These are phyloP conservation scores for Podaxis rugospora DNA, from an alignment of 768 basidiomycete genomes.

Conservation along the genomic window DNA sequence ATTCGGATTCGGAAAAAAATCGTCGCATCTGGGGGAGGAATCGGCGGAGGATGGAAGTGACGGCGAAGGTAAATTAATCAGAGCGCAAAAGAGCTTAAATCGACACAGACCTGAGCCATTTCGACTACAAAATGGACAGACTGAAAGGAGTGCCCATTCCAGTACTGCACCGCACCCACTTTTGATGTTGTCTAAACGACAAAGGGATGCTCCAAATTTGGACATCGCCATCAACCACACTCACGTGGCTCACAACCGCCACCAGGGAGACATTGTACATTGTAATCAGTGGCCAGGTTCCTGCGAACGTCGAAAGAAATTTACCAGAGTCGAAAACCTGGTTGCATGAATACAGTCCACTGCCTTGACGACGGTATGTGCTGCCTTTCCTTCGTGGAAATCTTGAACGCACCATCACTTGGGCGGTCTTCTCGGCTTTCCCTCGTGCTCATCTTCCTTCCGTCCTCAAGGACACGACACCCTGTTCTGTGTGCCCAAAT, in stretches of 20 bases:
- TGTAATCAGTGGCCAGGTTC: slow-evolving; percentile 8
- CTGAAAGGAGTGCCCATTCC: slow-evolving; percentile 25
- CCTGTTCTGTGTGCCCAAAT: neutral
- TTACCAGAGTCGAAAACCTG: neutral
- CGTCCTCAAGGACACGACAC: neutral
- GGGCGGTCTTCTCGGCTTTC: neutral
- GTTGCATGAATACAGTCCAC: neutral
- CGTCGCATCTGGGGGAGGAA: neutral
- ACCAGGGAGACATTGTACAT: slow-evolving; percentile 11
- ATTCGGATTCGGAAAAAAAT: neutral
- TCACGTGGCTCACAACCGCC: slow-evolving; percentile 17
- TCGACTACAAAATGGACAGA: neutral
- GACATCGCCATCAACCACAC: slow-evolving; percentile 11
- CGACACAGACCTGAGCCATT: neutral
- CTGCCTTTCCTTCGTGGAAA: neutral
- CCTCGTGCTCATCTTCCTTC: neutral
- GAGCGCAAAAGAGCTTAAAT: neutral
- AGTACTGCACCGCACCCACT: slow-evolving; percentile 12
- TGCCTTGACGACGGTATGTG: slow-evolving; percentile 5
- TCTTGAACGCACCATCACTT: neutral
- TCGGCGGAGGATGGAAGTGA: neutral
- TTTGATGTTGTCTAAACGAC: slow-evolving; percentile 15
- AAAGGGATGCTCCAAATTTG: slow-evolving; percentile 23
- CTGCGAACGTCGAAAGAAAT: neutral
- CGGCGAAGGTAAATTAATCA: neutral